These are phyloP conservation scores for Hypoxylon sp. DNA, from an alignment of 2,329 filamentous ascomycete species.

Conservation along the genomic window DNA sequence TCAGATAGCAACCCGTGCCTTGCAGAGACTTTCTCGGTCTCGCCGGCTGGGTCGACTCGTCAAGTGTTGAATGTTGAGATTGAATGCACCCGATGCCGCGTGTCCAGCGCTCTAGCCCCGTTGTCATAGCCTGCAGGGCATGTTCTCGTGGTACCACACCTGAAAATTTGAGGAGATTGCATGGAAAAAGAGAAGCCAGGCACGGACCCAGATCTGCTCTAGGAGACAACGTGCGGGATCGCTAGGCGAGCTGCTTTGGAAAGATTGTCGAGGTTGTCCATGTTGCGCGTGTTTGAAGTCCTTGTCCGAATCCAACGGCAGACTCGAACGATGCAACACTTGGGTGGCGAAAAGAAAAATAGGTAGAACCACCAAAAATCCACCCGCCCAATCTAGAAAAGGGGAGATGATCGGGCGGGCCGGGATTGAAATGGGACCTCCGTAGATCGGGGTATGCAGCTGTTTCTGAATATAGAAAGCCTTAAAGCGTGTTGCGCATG, in stretches of 20 bases:
- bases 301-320: slow-evolving; percentile 20
- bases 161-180: slow-evolving; percentile 22
- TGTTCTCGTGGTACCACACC: slow-evolving; percentile 7
- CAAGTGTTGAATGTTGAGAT: neutral
- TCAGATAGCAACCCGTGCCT: slow-evolving; percentile 12
- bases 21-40: slow-evolving; percentile 7
- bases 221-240: slow-evolving; percentile 30
- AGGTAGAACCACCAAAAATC: slow-evolving; percentile 15
- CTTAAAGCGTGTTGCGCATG: slow-evolving; percentile 20
- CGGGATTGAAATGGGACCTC: slow-evolving; percentile 5
- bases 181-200: slow-evolving; percentile 9
- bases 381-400: slow-evolving; percentile 5
- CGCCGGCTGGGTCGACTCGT: slow-evolving; percentile 2
- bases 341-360: slow-evolving; percentile 21
- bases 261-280: slow-evolving; percentile 12
- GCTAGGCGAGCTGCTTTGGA: slow-evolving; percentile 14
- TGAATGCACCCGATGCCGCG: slow-evolving; percentile 9
- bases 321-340: slow-evolving; percentile 21
- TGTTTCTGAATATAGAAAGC: slow-evolving; percentile 22
- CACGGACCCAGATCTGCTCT: slow-evolving; percentile 25
- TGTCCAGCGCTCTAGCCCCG: slow-evolving; percentile 13
- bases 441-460: slow-evolving; percentile 20
- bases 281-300: slow-evolving; percentile 18
- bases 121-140: slow-evolving; percentile 11
- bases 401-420: slow-evolving; percentile 1